These are phyloP conservation scores for Ceratobasidium papillatum DNA, from an alignment of 1,284 basidiomycete species.

Conservation along the genomic window DNA sequence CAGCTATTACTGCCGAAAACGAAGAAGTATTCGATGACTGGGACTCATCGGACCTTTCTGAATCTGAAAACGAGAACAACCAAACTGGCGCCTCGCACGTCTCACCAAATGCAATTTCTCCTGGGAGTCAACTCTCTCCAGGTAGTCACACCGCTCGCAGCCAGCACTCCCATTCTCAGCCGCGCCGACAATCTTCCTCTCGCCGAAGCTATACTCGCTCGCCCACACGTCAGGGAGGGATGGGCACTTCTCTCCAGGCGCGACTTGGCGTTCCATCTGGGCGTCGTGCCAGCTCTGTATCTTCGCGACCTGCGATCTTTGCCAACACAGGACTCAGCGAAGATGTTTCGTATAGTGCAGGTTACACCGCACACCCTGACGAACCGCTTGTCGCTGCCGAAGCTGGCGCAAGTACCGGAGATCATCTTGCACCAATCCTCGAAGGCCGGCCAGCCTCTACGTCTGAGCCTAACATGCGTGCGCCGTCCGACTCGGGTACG, in stretches of 20 bases:
- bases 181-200: slow-evolving; percentile 37
- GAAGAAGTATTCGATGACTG: slow-evolving; percentile 48
- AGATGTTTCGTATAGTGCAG: slow-evolving; percentile 38
- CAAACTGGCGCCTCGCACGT: slow-evolving; percentile 51
- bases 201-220: slow-evolving; percentile 38
- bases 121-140: slow-evolving; percentile 38
- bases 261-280: slow-evolving; percentile 33
- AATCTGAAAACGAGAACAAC: slow-evolving; percentile 56
- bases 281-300: slow-evolving; percentile 55
- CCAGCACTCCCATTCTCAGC: slow-evolving; percentile 35
- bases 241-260: slow-evolving; percentile 27
- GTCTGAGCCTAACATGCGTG: slow-evolving; percentile 12
- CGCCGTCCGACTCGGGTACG: not conserved
- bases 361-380: not conserved
- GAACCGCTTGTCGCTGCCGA: slow-evolving; percentile 20
- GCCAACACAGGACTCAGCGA: slow-evolving; percentile 75
- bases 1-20: slow-evolving; percentile 89
- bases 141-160: slow-evolving; percentile 34
- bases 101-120: not conserved
- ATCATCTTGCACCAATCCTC: slow-evolving; percentile 30
- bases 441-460: slow-evolving; percentile 19
- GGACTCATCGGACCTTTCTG: slow-evolving; percentile 65
- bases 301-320: slow-evolving; percentile 75
- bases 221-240: not conserved
- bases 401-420: slow-evolving; percentile 4